Base-by-base conservation (phyloP, 2,329 filamentous ascomycete genomes). In the Claviceps sp. region DNA sequence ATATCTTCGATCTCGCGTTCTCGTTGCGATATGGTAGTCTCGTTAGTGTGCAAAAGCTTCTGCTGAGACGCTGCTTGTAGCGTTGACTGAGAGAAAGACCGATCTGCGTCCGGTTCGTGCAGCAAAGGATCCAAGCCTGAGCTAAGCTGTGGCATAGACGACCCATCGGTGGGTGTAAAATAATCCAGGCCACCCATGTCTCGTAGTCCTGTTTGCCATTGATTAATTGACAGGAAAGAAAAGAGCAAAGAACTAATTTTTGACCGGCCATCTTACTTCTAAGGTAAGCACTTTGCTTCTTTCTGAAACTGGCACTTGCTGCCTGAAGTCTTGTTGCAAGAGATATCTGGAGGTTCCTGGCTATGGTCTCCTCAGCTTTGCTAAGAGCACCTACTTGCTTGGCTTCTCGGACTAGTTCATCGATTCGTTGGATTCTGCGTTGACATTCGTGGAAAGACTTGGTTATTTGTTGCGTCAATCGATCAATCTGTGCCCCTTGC, bases 1-100 rank as follows among this genome's bases (percentile, higher is more conserved):
- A 98, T 98, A 60, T 96, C 90, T 63, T 95, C 94, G 61, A 98
- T 98, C 68, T 97, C 93, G 42, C 87, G 84, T 69, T 98, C 93
- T 57, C 93, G 87, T 66, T 97, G 93, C 55, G 84, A 80, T 60
- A 98, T 97, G 40, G 81, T 81, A 2, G 83, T 76, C 64, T 97
- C 91, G 63, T 94, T 89, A 54, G 83, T 85, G 54, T 83, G 80
- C 34, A 86, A 71, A 52, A 79, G 76, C 58, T 78, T 78, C 61
- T 82, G 78, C 51, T 86, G 80, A 37, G 78, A 77, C 1, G 88
- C 87, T 60, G 89, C 86, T 63, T 90, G 85, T 1, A 97, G 77
- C 0, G 91, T 89, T 0, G 85, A 86, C 67, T 96, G 89, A 1
- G 91, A 95, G 63, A 93, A 94, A 6, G 84, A 89, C 59, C 89